A percentile compares a stretch with the other conserved stretches of the same genome.
These are phyloP conservation scores for Somion occarium DNA, from an alignment of 1,284 basidiomycete species.

Conservation along the genomic window DNA sequence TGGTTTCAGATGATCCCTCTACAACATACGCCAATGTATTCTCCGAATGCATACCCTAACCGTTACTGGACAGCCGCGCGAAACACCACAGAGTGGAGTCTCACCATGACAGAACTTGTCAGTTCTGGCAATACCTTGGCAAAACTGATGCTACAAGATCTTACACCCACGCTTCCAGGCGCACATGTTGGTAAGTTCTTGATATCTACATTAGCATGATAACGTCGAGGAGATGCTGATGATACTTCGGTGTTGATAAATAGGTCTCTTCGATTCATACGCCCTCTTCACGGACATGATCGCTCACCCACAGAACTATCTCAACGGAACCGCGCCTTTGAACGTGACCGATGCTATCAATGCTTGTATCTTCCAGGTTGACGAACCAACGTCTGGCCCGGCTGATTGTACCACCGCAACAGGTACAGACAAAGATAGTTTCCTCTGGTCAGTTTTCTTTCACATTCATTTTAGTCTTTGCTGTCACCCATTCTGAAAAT, in stretches of 20 bases:
- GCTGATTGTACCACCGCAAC: constrained; percentile 36
- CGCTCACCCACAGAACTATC: constrained; percentile 39
- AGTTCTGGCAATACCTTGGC: constrained; percentile 26
- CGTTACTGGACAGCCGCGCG: constrained; percentile 23
- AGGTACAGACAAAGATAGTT: constrained; percentile 46
- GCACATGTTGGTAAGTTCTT: constrained; percentile 27
- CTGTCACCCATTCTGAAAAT: no score
- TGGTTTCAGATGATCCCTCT: constrained; percentile 11
- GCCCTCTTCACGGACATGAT: constrained; percentile 51
- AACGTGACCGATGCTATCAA: constrained; percentile 48
- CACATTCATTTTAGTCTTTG: background rate
- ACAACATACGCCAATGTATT: constrained; percentile 25
- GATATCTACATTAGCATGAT: constrained; percentile 1
- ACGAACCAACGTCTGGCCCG: constrained; percentile 27
- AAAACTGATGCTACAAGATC: constrained; percentile 23
- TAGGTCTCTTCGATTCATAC: constrained; percentile 51
- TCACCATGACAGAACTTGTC: constrained; percentile 28
- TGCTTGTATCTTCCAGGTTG: constrained; percentile 39
- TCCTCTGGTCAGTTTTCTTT: constrained; percentile 41
- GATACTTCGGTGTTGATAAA: no score
- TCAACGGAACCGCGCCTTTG: constrained; percentile 55
- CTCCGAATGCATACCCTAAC: constrained; percentile 24
- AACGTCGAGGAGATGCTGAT: no score
- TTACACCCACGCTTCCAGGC: constrained; percentile 22
- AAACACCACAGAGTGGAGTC: constrained; percentile 30